Conservation (phyloP, 2,329 filamentous ascomycete species). For the Fulvia fulva region DNA sequence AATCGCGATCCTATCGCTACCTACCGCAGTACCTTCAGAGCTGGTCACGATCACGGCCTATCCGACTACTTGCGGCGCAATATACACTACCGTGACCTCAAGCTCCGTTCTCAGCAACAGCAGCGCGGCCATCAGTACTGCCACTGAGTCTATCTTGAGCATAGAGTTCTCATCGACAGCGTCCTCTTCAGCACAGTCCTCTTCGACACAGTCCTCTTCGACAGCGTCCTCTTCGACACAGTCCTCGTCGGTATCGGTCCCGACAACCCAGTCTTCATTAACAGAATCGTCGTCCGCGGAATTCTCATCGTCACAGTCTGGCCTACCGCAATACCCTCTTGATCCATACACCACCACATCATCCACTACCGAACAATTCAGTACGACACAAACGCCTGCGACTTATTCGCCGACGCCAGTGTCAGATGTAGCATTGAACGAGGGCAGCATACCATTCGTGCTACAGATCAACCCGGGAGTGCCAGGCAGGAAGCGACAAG, state of each 20-base stretch:
- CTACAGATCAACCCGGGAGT: conserved; percentile 23
- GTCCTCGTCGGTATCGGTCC: conserved; percentile 24
- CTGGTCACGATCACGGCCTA: conserved; percentile 29
- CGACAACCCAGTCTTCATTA: conserved; percentile 4
- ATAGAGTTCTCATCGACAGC: conserved; percentile 12
- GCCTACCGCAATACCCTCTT: no score
- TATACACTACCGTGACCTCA: conserved; percentile 17
- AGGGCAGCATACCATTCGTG: conserved; percentile 30
- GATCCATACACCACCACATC: no score
- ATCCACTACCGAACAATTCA: conserved; percentile 13
- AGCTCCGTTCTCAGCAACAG: neutral
- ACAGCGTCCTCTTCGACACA: conserved; percentile 22
- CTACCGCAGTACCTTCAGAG: conserved; percentile 14
- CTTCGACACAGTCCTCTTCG: conserved; percentile 15
- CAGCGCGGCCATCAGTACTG: conserved; percentile 1
- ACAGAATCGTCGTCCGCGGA: conserved; percentile 21
- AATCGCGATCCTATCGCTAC: conserved; percentile 14
- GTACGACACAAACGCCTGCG: conserved; percentile 13
- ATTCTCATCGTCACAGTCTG: no score
- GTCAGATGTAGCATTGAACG: conserved; percentile 29
- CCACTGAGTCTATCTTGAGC: neutral
- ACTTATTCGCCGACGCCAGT: conserved; percentile 15
- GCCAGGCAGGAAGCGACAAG: conserved; percentile 21
- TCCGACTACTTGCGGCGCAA: conserved; percentile 26
- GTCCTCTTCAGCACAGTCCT: conserved; percentile 23